Evolutionary conservation across 441 rosid species (phyloP), one percentile per base, ranked within the genome.

Genomic region (Mallotus japonicus): DNA sequence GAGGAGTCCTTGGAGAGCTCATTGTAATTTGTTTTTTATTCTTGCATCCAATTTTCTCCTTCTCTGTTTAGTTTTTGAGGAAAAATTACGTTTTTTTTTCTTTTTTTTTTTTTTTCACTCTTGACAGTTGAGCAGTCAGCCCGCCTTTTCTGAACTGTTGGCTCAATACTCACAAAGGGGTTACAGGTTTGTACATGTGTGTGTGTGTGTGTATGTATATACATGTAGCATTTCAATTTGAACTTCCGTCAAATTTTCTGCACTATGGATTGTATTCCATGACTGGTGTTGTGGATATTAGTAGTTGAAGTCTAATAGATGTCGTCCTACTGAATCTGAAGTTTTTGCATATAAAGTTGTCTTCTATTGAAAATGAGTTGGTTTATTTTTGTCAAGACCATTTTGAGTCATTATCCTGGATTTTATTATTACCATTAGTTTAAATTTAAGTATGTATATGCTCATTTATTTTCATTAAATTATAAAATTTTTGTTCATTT

Each of bases 81-180:
- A 75, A 54, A 50, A 64, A 50, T 77, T 67, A 24, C 65, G 47
- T 77, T 61, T 28, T 74, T 70, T 24, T 80, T 77, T 81, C 22
- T 54, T 77, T 61, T 28, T 74, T 70, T 24, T 80, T 77, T 81
- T 32, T 54, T 82, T 54, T 17, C 14, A 5, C 54, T 46, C 46
- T 24, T 81, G 74, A 77, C 90, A 95, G 97, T 81, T 95, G 81
- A 87, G 78, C 73, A 71, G 77, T 71, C 96, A 85, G 82, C 88
- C 88, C 81, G 90, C 92, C 71, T 92, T 95, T 83, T 85, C 90
- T 69, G 95, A 91, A 78, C 79, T 95, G 79, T 58, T 85, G 81
- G 87, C 82, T 58, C 91, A 89, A 69, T 95, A 91, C 76, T 81
- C 91, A 34, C 85, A 83, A 73, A 87, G 72, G 56, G 88, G 92